These are phyloP conservation scores for Macrolepiota dolichaula DNA, from an alignment of 768 basidiomycete species.

Conservation along the genomic window DNA sequence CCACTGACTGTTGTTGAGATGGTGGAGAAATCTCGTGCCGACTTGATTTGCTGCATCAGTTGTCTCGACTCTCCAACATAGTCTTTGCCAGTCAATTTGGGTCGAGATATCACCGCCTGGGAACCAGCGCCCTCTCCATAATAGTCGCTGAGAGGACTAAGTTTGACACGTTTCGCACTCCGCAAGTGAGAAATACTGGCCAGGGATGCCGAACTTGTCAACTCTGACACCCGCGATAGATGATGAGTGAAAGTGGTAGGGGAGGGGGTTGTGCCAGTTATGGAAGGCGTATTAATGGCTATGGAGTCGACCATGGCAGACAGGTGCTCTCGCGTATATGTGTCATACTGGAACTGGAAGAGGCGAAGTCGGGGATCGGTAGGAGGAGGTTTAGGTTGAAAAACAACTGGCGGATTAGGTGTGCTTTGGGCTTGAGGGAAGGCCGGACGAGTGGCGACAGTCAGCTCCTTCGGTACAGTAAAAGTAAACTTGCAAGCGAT, in stretches of 20 bases:
- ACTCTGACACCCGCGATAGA: conserved; percentile 47
- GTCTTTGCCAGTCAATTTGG: conserved; percentile 49
- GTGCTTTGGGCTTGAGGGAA: conserved; percentile 64
- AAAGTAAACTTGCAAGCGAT: conserved; percentile 74
- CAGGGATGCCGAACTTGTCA: conserved; percentile 26
- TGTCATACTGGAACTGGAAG: conserved; percentile 95
- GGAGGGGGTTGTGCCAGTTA: conserved; percentile 43
- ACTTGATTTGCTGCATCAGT: conserved; percentile 79
- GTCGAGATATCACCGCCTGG: conserved; percentile 45
- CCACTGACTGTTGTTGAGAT: conserved; percentile 59
- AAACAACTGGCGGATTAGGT: conserved; percentile 36
- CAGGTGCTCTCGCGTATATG: conserved; percentile 91
- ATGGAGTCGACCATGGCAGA: conserved; percentile 94
- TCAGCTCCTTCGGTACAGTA: conserved; percentile 44
- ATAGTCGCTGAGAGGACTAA: conserved; percentile 65
- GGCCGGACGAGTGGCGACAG: conserved; percentile 26
- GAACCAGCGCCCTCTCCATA: conserved; percentile 49
- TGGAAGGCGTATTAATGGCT: conserved; percentile 73
- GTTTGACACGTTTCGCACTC: conserved; percentile 77
- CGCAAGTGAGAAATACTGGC: conserved; percentile 53
- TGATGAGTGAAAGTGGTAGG: conserved; percentile 42
- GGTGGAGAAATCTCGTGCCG: conserved; percentile 74
- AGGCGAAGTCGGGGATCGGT: conserved; percentile 79
- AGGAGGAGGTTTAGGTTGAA: conserved; percentile 28
- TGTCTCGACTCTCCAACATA: conserved; percentile 76